Base-by-base conservation (phyloP, 2,329 filamentous ascomycete species). In the Tolypocladium inflatum region DNA sequence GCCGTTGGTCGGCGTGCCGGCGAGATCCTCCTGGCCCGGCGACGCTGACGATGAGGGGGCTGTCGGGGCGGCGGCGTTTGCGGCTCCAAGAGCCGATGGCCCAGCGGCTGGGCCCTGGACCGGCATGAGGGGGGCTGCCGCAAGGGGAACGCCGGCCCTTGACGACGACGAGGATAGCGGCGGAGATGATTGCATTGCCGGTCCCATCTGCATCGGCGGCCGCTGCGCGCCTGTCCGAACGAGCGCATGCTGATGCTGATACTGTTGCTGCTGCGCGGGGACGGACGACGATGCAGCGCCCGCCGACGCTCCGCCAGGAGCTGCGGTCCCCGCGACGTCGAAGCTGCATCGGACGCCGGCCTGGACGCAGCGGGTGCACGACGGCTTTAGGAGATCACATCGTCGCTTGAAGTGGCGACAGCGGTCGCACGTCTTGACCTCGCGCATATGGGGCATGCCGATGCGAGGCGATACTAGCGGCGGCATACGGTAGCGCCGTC, bases 381-480 rank as follows among this genome's bases (percentile, higher is more conserved):
- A 65, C 11, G 70, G 70, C 60, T 70, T 71, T 45, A 70, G 58
- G 13, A 71, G 66, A 55, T 73, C 70, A 62, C 70, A 73, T 52
- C 70, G 66, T 50, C 70, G 67, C 60, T 72, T 72, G 61, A 71
- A 71, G 54, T 71, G 68, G 55, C 70, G 70, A 58, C 70, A 73
- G 55, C 70, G 68, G 57, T 70, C 67, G 63, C 70, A 73, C 39
- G 70, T 71, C 64, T 68, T 72, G 58, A 73, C 67, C 61, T 72
- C 69, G 54, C 70, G 68, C 64, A 67, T 66, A 58, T 66, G 68
- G 41, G 67, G 66, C 68, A 69, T 70, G 55, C 35, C 57, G 54
- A 56, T 56, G 48, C 38, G 37, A 38, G 37, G 37, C 37, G 3
- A 35, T 13, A 13, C 26, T 51, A 35, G 30, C 26, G n/a, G 48